Percentiles rank a stretch among this genome's conserved stretches.
These are phyloP conservation scores for Malania oleifera DNA, from an alignment of 164 flowering plant genomes.

Conservation along the genomic window DNA sequence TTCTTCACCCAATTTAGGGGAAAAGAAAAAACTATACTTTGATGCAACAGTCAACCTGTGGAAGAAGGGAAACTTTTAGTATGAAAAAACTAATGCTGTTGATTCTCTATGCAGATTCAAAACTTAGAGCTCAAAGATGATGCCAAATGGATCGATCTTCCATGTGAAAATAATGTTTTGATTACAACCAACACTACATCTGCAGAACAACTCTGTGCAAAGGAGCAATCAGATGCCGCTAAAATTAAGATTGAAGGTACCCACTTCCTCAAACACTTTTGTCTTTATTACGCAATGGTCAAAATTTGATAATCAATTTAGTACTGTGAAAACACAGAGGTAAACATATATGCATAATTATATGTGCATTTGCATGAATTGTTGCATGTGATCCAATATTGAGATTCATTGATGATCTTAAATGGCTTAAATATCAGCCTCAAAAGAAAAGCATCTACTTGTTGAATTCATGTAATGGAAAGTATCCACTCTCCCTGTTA, in stretches of 20 bases:
- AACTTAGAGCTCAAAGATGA: slow-evolving; percentile 17
- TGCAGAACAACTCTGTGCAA: slow-evolving; percentile 14
- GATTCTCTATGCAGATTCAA: slow-evolving; percentile 28
- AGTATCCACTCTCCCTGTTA: too few relatives aligned
- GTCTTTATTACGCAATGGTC: not conserved
- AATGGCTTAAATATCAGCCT: too few relatives aligned
- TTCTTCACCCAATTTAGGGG: too few relatives aligned
- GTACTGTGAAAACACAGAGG: too few relatives aligned
- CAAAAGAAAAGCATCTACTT: too few relatives aligned
- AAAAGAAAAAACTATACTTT: too few relatives aligned
- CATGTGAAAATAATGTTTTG: slow-evolving; percentile 6
- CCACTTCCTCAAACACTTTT: not conserved
- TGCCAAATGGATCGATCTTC: slow-evolving; percentile 12
- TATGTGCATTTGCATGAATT: too few relatives aligned
- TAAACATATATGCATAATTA: too few relatives aligned
- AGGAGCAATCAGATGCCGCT: slow-evolving; percentile 15
- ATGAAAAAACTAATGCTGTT: not conserved
- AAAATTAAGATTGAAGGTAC: slow-evolving; percentile 32
- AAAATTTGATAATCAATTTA: not conserved
- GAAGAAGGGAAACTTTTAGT: slow-evolving; percentile 1
- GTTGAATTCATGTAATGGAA: too few relatives aligned
- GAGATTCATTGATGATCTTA: too few relatives aligned
- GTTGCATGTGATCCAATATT: too few relatives aligned
- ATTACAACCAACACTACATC: not conserved
- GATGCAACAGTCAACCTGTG: too few relatives aligned